These are phyloP conservation scores for Colletotrichum magnum DNA, from an alignment of 2,329 filamentous ascomycete species.

Conservation along the genomic window DNA sequence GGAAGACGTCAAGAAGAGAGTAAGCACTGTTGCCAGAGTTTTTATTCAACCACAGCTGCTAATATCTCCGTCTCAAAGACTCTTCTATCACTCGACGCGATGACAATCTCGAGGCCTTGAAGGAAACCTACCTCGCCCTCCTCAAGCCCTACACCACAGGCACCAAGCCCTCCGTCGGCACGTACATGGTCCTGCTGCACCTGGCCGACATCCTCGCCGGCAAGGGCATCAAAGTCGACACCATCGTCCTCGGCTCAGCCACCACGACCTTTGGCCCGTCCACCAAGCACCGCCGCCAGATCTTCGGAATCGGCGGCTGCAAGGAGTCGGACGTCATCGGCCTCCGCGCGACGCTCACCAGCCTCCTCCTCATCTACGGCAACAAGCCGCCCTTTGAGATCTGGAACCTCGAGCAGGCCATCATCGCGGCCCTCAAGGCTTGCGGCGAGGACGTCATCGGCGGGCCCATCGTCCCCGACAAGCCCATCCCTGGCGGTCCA, in stretches of 20 bases:
- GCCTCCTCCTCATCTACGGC: slow-evolving; percentile 39
- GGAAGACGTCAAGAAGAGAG: slow-evolving; percentile 18
- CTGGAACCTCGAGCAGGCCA: slow-evolving; percentile 41
- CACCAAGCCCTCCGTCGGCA: slow-evolving; percentile 20
- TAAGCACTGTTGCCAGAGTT: neutral
- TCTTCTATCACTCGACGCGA: neutral
- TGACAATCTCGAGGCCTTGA: slow-evolving; percentile 15
- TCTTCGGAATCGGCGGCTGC: slow-evolving; percentile 41
- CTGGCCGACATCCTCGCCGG: slow-evolving; percentile 39
- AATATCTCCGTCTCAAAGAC: neutral
- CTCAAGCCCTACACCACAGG: neutral
- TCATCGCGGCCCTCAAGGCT: slow-evolving; percentile 40
- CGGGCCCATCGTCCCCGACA: slow-evolving; percentile 43
- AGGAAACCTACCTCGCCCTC: neutral
- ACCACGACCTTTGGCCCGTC: slow-evolving; percentile 21
- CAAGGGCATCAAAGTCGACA: slow-evolving; percentile 35
- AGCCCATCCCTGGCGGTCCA: slow-evolving; percentile 48
- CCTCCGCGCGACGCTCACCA: slow-evolving; percentile 40
- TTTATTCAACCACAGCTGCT: neutral
- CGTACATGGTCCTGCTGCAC: slow-evolving; percentile 34
- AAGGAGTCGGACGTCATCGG: slow-evolving; percentile 40
- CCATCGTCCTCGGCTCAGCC: slow-evolving; percentile 27
- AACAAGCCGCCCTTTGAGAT: slow-evolving; percentile 37
- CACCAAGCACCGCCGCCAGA: slow-evolving; percentile 34
- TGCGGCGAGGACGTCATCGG: slow-evolving; percentile 35